These are phyloP conservation scores for Strigomonas galati DNA, from an alignment of 208 protist species.

Conservation along the genomic window DNA sequence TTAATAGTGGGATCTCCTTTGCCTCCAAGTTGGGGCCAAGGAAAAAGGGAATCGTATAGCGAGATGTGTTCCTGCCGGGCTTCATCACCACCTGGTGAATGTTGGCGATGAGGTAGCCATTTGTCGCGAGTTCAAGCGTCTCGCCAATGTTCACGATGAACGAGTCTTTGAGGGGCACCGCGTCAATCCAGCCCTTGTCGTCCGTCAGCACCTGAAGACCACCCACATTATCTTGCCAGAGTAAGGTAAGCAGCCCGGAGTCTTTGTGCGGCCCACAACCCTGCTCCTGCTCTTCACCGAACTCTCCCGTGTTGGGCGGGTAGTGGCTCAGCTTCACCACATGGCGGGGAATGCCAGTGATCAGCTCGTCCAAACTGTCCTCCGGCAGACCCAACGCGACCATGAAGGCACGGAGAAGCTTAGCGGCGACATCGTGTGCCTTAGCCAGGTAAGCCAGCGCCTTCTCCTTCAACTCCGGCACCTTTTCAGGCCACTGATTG, in stretches of 20 bases:
- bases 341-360: slow-evolving; percentile 8
- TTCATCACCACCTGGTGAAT: too few relatives aligned
- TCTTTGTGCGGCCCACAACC: slow-evolving; percentile 13
- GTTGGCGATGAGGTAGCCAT: too few relatives aligned
- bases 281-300: slow-evolving; percentile 3
- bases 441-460: slow-evolving; percentile 1
- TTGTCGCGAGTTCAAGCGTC: too few relatives aligned
- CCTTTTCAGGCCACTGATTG: slow-evolving; percentile 9
- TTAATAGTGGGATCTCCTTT: too few relatives aligned
- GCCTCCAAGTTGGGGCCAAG: too few relatives aligned
- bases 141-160: too few relatives aligned
- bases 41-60: too few relatives aligned
- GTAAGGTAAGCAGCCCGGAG: slow-evolving; percentile 12
- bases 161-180: too few relatives aligned
- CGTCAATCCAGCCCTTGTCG: too few relatives aligned
- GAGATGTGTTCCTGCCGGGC: too few relatives aligned
- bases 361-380: slow-evolving; percentile 14
- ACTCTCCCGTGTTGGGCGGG: slow-evolving; percentile 10
- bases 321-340: slow-evolving; percentile 9
- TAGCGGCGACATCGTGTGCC: slow-evolving; percentile 1
- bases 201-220: slow-evolving; percentile 19
- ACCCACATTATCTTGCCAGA: slow-evolving; percentile 14
- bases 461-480: slow-evolving; percentile 8
- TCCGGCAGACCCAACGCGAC: slow-evolving; percentile 9
- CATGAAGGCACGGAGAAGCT: slow-evolving; percentile 12